Evolutionary conservation across 78 protist species (phyloP), one percentile per base, ranked within the genome.

Genomic region (Bodo saltans): DNA sequence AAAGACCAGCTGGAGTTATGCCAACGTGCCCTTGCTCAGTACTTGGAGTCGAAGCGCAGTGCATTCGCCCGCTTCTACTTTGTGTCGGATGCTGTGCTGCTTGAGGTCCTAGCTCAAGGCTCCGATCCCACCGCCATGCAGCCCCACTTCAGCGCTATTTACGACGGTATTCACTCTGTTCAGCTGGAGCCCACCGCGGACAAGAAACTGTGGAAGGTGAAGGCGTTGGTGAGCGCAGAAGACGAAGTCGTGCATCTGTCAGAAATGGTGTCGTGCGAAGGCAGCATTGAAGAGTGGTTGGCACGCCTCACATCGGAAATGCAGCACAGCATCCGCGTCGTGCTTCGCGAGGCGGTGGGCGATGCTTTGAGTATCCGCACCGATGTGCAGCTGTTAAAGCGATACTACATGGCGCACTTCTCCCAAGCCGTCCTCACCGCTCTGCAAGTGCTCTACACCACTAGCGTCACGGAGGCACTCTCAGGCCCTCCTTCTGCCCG

Each of bases 241-340:
- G 93, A 84, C 28, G 95, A 92, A 76, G 23, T 33, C 0, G 75
- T 92, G 42, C 68, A n/a, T 26, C 78, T 95, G 32, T 1, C 67
- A 25, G 25, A 39, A 67, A 87, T 85, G 29, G 89, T 93, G 40
- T n/a, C 33, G 1, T 83, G 87, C 30, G 72, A 39, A 23, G 96
- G 96, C 67, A 70, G 88, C 85, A 88, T 93, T 53, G 98, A 95
- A 89, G 71, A 79, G 34, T 94, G 95, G 93, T 85, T 94, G 33
- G 35, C 28, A 4, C 38, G 38, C 40, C 70, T 84, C 32, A 70
- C 8, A 3, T 25, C 38, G 34, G 11, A 8, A 47, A 73, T 84
- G 81, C 0, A 1, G 34, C 72, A 41, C 12, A 74, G 67, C 25
- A 74, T 84, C 32, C n/a, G 34, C 3, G 81, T 70, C 23, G 73